A percentile compares a stretch with the other conserved stretches of the same genome.
Conservation (phyloP, 2,329 filamentous ascomycete species). For the Orbilia javanica region DNA sequence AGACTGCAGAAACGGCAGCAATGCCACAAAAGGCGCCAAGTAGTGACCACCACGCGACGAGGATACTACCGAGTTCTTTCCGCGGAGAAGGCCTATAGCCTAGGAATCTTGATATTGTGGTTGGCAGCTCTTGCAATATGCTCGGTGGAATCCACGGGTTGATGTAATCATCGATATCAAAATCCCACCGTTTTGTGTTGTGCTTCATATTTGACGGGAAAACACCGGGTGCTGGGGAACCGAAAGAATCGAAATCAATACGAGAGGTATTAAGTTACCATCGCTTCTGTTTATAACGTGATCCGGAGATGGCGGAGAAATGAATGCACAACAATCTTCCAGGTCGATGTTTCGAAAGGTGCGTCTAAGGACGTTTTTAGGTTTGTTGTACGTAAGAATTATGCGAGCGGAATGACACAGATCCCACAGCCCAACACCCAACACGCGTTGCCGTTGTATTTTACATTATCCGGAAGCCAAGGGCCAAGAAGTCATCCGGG, state of each 20-base stretch:
- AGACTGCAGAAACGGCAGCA: slow-evolving; percentile 72
- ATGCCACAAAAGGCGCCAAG: slow-evolving; percentile 75
- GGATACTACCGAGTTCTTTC: slow-evolving; percentile 69
- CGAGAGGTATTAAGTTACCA: neutral
- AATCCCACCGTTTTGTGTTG: slow-evolving; percentile 67
- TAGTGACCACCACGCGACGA: slow-evolving; percentile 74
- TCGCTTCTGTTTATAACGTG: slow-evolving; percentile 10
- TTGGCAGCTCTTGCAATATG: slow-evolving; percentile 74
- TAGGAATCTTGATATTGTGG: slow-evolving; percentile 76
- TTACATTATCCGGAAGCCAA: neutral
- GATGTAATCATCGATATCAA: slow-evolving; percentile 82
- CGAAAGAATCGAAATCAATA: slow-evolving; percentile 12
- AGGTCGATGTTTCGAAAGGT: neutral
- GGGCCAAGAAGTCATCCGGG: neutral
- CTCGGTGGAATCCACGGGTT: slow-evolving; percentile 78
- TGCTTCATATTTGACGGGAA: neutral
- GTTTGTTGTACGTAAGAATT: slow-evolving; percentile 51
- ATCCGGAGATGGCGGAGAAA: slow-evolving; percentile 24
- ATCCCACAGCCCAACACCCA: neutral
- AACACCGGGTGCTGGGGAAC: neutral
- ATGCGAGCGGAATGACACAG: slow-evolving; percentile 30
- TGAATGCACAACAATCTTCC: slow-evolving; percentile 6
- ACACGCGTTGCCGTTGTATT: slow-evolving; percentile 37
- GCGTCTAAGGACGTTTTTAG: slow-evolving; percentile 36
- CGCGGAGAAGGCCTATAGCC: slow-evolving; percentile 70